Percentiles rank a stretch among this genome's conserved stretches.
Conservation (phyloP, 2,329 filamentous ascomycete genomes). For the Cordyceps sp. region DNA sequence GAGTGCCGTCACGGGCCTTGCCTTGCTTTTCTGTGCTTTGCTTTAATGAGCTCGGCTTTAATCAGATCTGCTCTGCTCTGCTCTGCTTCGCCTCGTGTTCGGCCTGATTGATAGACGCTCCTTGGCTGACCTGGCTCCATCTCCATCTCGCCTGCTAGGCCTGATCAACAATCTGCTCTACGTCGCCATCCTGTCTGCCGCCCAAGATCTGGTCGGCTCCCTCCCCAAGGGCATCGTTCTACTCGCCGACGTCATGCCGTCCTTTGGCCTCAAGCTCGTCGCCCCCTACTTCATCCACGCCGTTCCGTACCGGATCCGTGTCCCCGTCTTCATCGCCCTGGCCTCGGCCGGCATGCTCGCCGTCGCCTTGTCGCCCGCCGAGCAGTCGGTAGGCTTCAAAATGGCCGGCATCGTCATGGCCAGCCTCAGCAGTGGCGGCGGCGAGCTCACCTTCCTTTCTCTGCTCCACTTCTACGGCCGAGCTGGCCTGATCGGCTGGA, state of each 20-base stretch:
- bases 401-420: constrained; percentile 72
- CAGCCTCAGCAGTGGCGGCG: constrained; percentile 69
- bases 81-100: background rate
- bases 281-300: constrained; percentile 89
- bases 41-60: too few relatives aligned
- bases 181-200: constrained; percentile 88
- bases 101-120: too few relatives aligned
- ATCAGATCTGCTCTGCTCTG: too few relatives aligned
- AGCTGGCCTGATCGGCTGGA: constrained; percentile 79
- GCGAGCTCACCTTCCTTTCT: constrained; percentile 80
- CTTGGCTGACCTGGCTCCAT: too few relatives aligned
- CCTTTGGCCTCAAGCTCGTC: constrained; percentile 73
- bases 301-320: constrained; percentile 62
- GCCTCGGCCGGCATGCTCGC: constrained; percentile 80
- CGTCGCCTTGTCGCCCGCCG: constrained; percentile 60
- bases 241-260: constrained; percentile 81
- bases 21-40: too few relatives aligned
- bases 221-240: constrained; percentile 87
- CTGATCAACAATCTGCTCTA: constrained; percentile 93
- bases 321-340: constrained; percentile 56
- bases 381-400: constrained; percentile 52
- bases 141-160: constrained; percentile 9
- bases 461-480: constrained; percentile 88
- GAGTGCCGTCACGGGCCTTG: constrained; percentile 6
- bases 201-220: constrained; percentile 85